A percentile compares a stretch with the other conserved stretches of the same genome.
Evolutionary conservation across 139 green algal species (phyloP).

Genomic region (Spirogloea muscicola): DNA sequence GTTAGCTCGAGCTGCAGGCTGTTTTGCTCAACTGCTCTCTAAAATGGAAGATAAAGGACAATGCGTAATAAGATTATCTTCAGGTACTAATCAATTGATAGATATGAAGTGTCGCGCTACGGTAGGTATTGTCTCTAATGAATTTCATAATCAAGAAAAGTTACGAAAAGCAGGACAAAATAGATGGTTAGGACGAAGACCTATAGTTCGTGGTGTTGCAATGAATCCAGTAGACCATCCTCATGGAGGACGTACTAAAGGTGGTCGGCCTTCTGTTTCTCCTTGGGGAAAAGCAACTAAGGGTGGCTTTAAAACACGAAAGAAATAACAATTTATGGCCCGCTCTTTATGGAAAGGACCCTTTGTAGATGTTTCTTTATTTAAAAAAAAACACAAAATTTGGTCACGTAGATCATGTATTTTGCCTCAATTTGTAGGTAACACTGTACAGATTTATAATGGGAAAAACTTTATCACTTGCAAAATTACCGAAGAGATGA

Average conservation of each 20-base stretch:
- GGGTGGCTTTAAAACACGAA: slow-evolving; percentile 31
- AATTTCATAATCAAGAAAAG: slow-evolving; percentile 21
- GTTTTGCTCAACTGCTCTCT: slow-evolving; percentile 8
- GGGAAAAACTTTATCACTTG: slow-evolving; percentile 57
- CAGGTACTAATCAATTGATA: not conserved
- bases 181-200: slow-evolving; percentile 18
- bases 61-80: slow-evolving; percentile 1
- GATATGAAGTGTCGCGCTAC: slow-evolving; percentile 13
- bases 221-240: slow-evolving; percentile 42
- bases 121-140: slow-evolving; percentile 36
- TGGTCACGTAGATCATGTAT: slow-evolving; percentile 64
- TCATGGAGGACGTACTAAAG: slow-evolving; percentile 38
- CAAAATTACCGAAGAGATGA: slow-evolving; percentile 61
- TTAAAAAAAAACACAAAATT: slow-evolving; percentile 66
- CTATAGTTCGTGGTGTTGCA: slow-evolving; percentile 21
- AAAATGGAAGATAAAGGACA: slow-evolving; percentile 6
- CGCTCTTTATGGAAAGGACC: slow-evolving; percentile 71
- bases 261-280: slow-evolving; percentile 15
- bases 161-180: slow-evolving; percentile 24
- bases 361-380: slow-evolving; percentile 65
- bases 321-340: slow-evolving; percentile 57
- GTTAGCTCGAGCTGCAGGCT: not conserved
- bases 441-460: slow-evolving; percentile 60
- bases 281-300: slow-evolving; percentile 42
- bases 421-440: slow-evolving; percentile 58